Percentiles rank a stretch among this genome's conserved stretches.
Evolutionary conservation across 495 filamentous ascomycete genomes (phyloP).

Genomic region (Neurospora sp.): DNA sequence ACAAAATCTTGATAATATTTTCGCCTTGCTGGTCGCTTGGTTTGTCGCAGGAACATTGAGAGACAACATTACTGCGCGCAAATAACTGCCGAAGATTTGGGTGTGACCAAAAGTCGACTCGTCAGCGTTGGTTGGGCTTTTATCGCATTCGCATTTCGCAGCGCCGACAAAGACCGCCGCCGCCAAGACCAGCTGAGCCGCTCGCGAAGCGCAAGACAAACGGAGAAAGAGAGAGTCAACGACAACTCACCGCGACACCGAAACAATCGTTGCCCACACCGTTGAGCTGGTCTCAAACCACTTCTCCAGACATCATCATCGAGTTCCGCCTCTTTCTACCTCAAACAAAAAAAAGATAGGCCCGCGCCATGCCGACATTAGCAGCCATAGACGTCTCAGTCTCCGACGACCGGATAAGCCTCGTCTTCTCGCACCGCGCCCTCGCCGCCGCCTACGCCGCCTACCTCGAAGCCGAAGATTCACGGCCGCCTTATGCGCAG

Average conservation of each 20-base stretch:
- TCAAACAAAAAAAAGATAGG: background rate
- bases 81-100: background rate
- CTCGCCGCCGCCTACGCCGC: slow-evolving; percentile 19
- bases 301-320: background rate
- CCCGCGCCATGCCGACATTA: slow-evolving; percentile 16
- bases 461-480: slow-evolving; percentile 18
- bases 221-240: background rate
- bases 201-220: background rate
- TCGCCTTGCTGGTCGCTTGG: background rate
- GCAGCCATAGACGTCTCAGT: slow-evolving; percentile 24
- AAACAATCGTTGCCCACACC: background rate
- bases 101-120: background rate
- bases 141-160: background rate
- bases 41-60: background rate
- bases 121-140: background rate
- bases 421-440: slow-evolving; percentile 23
- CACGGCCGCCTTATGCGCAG: slow-evolving; percentile 5
- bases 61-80: background rate
- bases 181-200: background rate
- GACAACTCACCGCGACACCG: background rate
- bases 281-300: background rate
- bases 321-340: background rate
- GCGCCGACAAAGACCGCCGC: background rate
- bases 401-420: slow-evolving; percentile 17
- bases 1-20: background rate